Percentiles rank a stretch among this genome's conserved stretches.
These are phyloP conservation scores for Chrysosphaeria jannelii DNA, from an alignment of 2,329 filamentous ascomycete genomes.

Conservation along the genomic window DNA sequence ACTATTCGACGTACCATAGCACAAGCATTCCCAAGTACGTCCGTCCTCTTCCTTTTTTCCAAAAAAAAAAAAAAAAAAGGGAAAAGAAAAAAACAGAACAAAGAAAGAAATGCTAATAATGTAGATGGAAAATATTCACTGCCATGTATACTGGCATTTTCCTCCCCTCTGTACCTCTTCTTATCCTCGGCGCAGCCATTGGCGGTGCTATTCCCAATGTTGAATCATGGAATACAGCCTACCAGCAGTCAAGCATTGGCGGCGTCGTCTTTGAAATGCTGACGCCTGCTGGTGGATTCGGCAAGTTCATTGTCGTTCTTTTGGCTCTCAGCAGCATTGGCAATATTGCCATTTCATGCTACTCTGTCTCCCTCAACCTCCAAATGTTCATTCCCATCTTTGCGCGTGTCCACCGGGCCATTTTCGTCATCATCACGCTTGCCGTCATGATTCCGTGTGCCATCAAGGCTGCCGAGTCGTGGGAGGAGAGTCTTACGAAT, in stretches of 20 bases:
- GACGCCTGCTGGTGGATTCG: conserved; percentile 14
- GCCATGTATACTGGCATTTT: conserved; percentile 21
- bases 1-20: conserved; percentile 25
- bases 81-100: too few relatives aligned
- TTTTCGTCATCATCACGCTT: conserved; percentile 25
- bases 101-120: too few relatives aligned
- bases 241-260: conserved; percentile 12
- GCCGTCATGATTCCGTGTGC: conserved; percentile 27
- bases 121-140: too few relatives aligned
- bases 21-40: conserved; percentile 13
- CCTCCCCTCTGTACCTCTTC: conserved; percentile 17
- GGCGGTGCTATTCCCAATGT: conserved; percentile 17
- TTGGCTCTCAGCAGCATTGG: conserved; percentile 15
- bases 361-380: conserved; percentile 11
- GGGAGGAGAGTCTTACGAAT: conserved; percentile 25
- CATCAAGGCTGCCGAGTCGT: conserved; percentile 21
- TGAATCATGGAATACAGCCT: conserved; percentile 12
- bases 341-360: conserved; percentile 13
- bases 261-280: conserved; percentile 18
- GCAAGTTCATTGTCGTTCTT: conserved; percentile 16
- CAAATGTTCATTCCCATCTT: conserved; percentile 28
- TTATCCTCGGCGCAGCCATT: conserved; percentile 19
- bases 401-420: conserved; percentile 21
- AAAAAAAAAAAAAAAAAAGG: too few relatives aligned
- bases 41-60: too few relatives aligned